Evolutionary conservation across 441 rosid species (phyloP).

Genomic region (Cnidoscolus chayamansa): DNA sequence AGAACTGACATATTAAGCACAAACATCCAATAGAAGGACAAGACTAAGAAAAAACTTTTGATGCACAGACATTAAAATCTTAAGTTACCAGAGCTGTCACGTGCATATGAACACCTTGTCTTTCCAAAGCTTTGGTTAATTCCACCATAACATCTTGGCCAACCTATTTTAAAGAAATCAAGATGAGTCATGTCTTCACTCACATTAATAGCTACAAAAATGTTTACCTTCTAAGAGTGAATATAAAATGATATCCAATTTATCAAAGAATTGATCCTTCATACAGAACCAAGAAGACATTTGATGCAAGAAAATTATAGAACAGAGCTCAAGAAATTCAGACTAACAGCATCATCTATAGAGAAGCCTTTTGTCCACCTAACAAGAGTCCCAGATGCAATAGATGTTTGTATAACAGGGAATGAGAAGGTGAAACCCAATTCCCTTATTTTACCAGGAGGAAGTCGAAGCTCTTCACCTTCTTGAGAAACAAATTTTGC

Average conservation of each 20-base stretch:
- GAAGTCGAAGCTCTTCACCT: conserved; percentile 55
- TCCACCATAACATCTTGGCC: conserved; percentile 87
- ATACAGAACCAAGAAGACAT: not conserved
- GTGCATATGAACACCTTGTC: conserved; percentile 71
- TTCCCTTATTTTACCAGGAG: conserved; percentile 74
- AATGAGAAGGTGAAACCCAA: conserved; percentile 93
- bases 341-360: conserved; percentile 60
- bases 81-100: conserved; percentile 84
- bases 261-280: not conserved
- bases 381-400: conserved; percentile 80
- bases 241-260: not conserved
- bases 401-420: conserved; percentile 68
- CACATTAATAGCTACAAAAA: not conserved
- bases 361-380: conserved; percentile 96
- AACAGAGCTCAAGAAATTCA: conserved; percentile 24
- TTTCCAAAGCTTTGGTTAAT: conserved; percentile 70
- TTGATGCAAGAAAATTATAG: not conserved
- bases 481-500: conserved; percentile 79
- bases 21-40: not conserved
- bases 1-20: not conserved
- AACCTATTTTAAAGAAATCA: conserved; percentile 45
- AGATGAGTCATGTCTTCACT: not conserved
- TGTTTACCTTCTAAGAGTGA: too few relatives aligned
- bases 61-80: not conserved
- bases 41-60: not conserved